Percentiles rank a stretch among this genome's conserved stretches.
Conservation (phyloP, 164 flowering plant genomes). For the Akebia trifoliata region DNA sequence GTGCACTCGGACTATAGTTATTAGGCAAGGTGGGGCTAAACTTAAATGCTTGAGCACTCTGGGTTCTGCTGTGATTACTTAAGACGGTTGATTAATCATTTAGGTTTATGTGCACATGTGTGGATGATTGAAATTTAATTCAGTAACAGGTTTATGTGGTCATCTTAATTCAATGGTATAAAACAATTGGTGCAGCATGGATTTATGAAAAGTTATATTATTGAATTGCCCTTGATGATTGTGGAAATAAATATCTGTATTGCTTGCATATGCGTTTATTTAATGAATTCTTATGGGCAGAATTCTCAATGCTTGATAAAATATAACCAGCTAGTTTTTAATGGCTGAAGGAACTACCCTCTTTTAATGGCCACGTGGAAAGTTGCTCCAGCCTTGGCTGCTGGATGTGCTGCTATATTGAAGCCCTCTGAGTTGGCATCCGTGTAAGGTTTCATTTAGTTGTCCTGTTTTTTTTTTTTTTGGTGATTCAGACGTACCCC, state of each 20-base stretch:
- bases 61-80: neutral
- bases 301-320: neutral
- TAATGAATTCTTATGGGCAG: neutral
- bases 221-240: too few species aligned
- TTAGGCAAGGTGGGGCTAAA: neutral
- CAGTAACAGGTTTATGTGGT: too few species aligned
- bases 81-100: neutral
- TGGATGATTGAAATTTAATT: too few species aligned
- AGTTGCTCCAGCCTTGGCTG: constrained; percentile 97
- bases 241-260: too few species aligned
- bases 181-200: too few species aligned
- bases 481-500: too few species aligned
- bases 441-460: constrained; percentile 41
- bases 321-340: neutral
- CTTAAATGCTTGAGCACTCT: neutral
- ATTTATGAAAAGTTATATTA: too few species aligned
- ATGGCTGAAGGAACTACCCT: constrained; percentile 78
- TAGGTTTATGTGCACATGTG: too few species aligned
- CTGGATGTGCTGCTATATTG: constrained; percentile 91
- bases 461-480: neutral
- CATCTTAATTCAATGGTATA: too few species aligned
- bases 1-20: neutral
- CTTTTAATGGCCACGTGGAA: constrained; percentile 95
- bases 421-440: constrained; percentile 97
- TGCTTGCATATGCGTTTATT: neutral